A percentile compares a stretch with the other conserved stretches of the same genome.
Conservation (phyloP, 2,329 filamentous ascomycete genomes). For the Lecanosticta acicola region DNA sequence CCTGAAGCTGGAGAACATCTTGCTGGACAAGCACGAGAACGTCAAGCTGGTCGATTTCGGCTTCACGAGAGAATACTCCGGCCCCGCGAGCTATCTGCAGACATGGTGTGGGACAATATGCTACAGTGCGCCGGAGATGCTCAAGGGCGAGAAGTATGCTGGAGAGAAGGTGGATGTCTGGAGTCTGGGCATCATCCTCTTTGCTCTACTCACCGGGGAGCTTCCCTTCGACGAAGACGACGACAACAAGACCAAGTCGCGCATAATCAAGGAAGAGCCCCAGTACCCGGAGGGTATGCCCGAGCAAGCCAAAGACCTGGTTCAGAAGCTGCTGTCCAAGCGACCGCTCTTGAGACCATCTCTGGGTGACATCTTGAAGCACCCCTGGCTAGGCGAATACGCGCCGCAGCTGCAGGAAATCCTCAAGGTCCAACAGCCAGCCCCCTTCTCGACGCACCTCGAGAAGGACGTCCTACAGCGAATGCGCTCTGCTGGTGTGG, state of each 20-base stretch:
- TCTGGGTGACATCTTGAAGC: conserved; percentile 75
- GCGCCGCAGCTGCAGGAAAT: conserved; percentile 86
- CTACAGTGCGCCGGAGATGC: conserved; percentile 97
- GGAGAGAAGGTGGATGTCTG: conserved; percentile 97
- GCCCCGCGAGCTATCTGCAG: conserved; percentile 87
- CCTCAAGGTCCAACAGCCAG: conserved; percentile 70
- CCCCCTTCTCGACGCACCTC: conserved; percentile 76
- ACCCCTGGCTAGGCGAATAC: conserved; percentile 82
- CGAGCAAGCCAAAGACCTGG: conserved; percentile 67
- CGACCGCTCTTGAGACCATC: conserved; percentile 76
- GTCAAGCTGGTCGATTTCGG: conserved; percentile 98
- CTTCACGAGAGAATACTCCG: conserved; percentile 95
- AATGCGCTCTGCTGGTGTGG: conserved; percentile 89
- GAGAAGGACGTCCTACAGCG: conserved; percentile 89
- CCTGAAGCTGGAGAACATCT: conserved; percentile 91
- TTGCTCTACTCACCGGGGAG: conserved; percentile 75
- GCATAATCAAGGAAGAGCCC: conserved; percentile 80
- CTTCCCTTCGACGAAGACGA: conserved; percentile 97
- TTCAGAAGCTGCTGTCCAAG: conserved; percentile 81
- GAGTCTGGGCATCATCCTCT: conserved; percentile 81
- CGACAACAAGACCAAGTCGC: conserved; percentile 76
- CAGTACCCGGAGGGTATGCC: conserved; percentile 77
- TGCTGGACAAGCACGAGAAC: conserved; percentile 93
- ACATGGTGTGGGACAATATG: conserved; percentile 97
- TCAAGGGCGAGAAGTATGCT: conserved; percentile 96